Percentiles rank a stretch among this genome's conserved stretches.
These are phyloP conservation scores for Tetracladium setigerum DNA, from an alignment of 495 filamentous ascomycete genomes.

Conservation along the genomic window DNA sequence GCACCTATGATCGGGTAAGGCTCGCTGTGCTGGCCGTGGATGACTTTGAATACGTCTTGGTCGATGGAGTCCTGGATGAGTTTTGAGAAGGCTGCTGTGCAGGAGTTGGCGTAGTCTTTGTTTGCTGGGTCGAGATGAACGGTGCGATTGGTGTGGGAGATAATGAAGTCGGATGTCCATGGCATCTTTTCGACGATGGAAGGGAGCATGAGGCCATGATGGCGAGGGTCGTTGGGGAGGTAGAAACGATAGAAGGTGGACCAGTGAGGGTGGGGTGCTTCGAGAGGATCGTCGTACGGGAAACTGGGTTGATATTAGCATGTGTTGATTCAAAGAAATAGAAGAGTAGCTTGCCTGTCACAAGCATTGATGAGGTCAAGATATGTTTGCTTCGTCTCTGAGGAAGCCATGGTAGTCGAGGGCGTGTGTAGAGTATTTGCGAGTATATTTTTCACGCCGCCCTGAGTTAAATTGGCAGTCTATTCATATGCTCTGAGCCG, in stretches of 20 bases:
- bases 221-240: slow-evolving; percentile 26
- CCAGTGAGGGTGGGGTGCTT: slow-evolving; percentile 11
- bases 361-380: slow-evolving; percentile 17
- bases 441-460: no score
- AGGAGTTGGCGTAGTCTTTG: slow-evolving; percentile 6
- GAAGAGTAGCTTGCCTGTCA: slow-evolving; percentile 6
- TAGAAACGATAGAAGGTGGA: slow-evolving; percentile 26
- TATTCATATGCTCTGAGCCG: no score
- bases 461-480: no score
- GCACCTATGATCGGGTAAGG: slow-evolving; percentile 37
- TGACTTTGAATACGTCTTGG: slow-evolving; percentile 28
- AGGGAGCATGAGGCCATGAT: slow-evolving; percentile 36
- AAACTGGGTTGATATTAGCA: not conserved
- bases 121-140: slow-evolving; percentile 24
- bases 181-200: slow-evolving; percentile 36
- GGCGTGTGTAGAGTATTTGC: no score
- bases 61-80: slow-evolving; percentile 30
- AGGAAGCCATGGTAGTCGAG: no score
- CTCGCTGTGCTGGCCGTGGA: slow-evolving; percentile 37
- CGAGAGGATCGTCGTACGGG: slow-evolving; percentile 11
- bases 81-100: slow-evolving; percentile 26
- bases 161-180: slow-evolving; percentile 31
- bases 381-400: slow-evolving; percentile 1
- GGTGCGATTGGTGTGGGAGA: slow-evolving; percentile 24
- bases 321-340: not conserved